These are phyloP conservation scores for Hymenochaete sp. DNA, from an alignment of 1,284 basidiomycete genomes.

Conservation along the genomic window DNA sequence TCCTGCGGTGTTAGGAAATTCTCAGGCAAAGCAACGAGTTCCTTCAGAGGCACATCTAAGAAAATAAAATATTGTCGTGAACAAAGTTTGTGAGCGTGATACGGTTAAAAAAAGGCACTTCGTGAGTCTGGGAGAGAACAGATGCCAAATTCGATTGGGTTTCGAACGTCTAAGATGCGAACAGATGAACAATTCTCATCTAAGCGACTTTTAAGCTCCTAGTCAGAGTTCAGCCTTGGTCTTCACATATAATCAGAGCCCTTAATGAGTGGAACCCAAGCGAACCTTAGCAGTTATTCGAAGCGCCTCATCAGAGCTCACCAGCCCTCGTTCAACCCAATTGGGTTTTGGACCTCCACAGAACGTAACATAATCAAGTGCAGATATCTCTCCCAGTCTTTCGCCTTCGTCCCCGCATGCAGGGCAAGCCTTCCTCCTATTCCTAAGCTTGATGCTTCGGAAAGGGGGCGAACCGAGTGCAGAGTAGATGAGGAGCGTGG, in stretches of 20 bases:
- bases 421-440: slow-evolving; percentile 51
- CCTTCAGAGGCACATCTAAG: slow-evolving; percentile 60
- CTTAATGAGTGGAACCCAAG: neutral
- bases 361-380: slow-evolving; percentile 68
- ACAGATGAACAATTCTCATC: slow-evolving; percentile 24
- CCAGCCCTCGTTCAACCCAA: slow-evolving; percentile 49
- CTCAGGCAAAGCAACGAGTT: slow-evolving; percentile 52
- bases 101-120: slow-evolving; percentile 46
- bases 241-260: neutral
- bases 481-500: slow-evolving; percentile 65
- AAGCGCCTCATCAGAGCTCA: slow-evolving; percentile 27
- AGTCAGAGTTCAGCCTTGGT: neutral
- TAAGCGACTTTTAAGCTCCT: slow-evolving; percentile 39
- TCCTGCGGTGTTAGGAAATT: slow-evolving; percentile 28
- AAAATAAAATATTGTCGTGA: neutral
- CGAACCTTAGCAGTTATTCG: slow-evolving; percentile 46
- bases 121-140: slow-evolving; percentile 68
- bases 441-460: slow-evolving; percentile 72
- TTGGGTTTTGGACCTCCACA: slow-evolving; percentile 65
- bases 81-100: neutral
- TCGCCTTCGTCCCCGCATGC: slow-evolving; percentile 49
- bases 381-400: slow-evolving; percentile 36
- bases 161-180: slow-evolving; percentile 75
- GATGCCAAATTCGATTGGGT: slow-evolving; percentile 78
- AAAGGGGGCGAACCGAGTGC: slow-evolving; percentile 68